A percentile compares a stretch with the other conserved stretches of the same genome.
These are phyloP conservation scores for Podospora comata DNA, from an alignment of 495 filamentous ascomycete species.

Conservation along the genomic window DNA sequence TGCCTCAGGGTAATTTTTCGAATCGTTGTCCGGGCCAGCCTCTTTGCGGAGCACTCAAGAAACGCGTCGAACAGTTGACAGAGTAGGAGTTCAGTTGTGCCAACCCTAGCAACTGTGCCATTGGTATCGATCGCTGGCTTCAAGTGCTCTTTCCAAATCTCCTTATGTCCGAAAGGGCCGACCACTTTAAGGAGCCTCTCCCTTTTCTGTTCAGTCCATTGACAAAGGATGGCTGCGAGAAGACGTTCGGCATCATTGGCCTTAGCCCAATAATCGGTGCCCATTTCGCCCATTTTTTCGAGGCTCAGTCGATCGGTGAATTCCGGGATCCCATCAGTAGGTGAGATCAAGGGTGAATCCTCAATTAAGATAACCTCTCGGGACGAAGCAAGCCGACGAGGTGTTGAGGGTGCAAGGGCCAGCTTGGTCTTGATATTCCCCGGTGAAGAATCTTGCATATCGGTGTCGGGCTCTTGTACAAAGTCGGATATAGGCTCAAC, in stretches of 20 bases:
- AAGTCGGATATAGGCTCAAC: background rate
- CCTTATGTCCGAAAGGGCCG: background rate
- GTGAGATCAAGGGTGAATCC: constrained; percentile 15
- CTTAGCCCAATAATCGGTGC: constrained; percentile 24
- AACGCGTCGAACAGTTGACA: constrained; percentile 28
- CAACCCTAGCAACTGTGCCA: background rate
- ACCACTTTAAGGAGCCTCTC: background rate
- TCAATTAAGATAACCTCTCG: constrained; percentile 18
- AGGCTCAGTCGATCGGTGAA: constrained; percentile 15
- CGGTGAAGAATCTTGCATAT: constrained; percentile 2
- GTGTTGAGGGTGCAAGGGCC: constrained; percentile 4
- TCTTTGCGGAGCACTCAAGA: constrained; percentile 10
- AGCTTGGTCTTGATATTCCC: constrained; percentile 14
- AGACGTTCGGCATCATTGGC: constrained; percentile 27
- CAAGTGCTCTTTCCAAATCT: constrained; percentile 26
- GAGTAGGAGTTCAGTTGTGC: constrained; percentile 14
- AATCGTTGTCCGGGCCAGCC: constrained; percentile 3
- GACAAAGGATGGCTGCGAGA: constrained; percentile 24
- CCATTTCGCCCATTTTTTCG: constrained; percentile 22
- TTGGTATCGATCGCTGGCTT: constrained; percentile 8
- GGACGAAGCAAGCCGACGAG: background rate
- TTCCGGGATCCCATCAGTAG: constrained; percentile 9
- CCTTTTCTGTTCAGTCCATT: constrained; percentile 9
- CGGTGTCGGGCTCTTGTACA: background rate
- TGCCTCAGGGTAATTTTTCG: constrained; percentile 9